Base-by-base conservation (phyloP, 2,329 filamentous ascomycete genomes). In the Exophiala spinifera region DNA sequence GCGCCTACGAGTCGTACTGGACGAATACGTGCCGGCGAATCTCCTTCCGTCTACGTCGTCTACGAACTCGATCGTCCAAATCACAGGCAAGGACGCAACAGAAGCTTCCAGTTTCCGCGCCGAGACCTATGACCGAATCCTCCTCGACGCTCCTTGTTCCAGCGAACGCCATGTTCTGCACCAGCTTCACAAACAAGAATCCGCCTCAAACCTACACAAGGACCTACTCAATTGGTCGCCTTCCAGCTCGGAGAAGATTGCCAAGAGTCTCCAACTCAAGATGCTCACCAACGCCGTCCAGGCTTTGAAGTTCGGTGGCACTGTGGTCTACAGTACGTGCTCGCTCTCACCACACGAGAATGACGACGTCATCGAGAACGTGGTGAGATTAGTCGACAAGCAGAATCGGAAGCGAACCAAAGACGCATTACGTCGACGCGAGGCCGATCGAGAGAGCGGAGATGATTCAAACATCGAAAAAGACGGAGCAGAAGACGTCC, bases 171-270 rank as follows among this genome's bases (percentile, higher is more conserved):
- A 57, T 34, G 46, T 57, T 17, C 40, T 57, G 17, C 55, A 57
- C 33, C 47, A 48, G 14, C 37, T 51, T 21, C 10, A 47, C 19
- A 52, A 47, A 31, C 42, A 53, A 19, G 11, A 20, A 2, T 47
- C 55, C 17, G 42, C 46, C 1, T 45, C 44, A 10, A 51, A 44
- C 15, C 36, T 53, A 8, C 45, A 51, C 14, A 46, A 54, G n/a
- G 55, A 57, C 33, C 45, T 57, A 34, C 31, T 53, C 2, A 57
- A 57, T 21, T 57, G 55, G 55, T 54, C 53, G 15, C 33, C 53
- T 23, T 54, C 51, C 20, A 48, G 51, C 17, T 46, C 53, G 8
- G 51, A 52, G 37, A 50, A 46, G 23, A 34, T 54, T 13, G 55
- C 55, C 15, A 57, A 51, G 43, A 54, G 40, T 13, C 36, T 39